Conservation (phyloP, 2,329 filamentous ascomycete species). For the Chalaropsis thielavioides region DNA sequence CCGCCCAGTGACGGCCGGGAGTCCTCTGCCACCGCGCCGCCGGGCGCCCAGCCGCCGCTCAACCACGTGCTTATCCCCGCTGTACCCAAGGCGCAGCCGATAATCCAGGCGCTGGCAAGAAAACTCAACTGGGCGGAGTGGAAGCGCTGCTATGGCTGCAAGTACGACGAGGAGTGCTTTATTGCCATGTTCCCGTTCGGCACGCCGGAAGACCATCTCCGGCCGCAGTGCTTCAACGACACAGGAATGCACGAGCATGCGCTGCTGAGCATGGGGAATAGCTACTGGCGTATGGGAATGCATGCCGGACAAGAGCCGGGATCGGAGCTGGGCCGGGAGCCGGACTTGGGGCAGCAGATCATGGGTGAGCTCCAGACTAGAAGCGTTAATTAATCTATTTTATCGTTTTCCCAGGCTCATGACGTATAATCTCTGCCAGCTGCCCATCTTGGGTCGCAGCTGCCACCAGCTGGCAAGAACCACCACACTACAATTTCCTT, state of each 20-base stretch:
- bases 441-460: not conserved
- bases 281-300: slow-evolving; percentile 12
- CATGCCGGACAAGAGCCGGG: not conserved
- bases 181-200: slow-evolving; percentile 53
- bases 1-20: not conserved
- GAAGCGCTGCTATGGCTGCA: slow-evolving; percentile 42
- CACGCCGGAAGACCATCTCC: slow-evolving; percentile 35
- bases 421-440: not conserved
- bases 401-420: not conserved
- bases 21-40: not conserved
- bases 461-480: not conserved
- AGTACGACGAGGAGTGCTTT: slow-evolving; percentile 40
- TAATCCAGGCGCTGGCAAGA: slow-evolving; percentile 27
- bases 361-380: not conserved
- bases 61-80: slow-evolving; percentile 9
- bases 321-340: not conserved
- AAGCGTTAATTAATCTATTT: not conserved
- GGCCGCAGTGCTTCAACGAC: slow-evolving; percentile 13
- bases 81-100: slow-evolving; percentile 11
- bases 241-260: not conserved
- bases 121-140: slow-evolving; percentile 46
- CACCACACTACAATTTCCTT: not conserved
- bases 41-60: not conserved
- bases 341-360: not conserved
- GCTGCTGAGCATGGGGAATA: not conserved